These are phyloP conservation scores for Candida labiduridarum DNA, from an alignment of 1,139 yeast genomes.

Conservation along the genomic window DNA sequence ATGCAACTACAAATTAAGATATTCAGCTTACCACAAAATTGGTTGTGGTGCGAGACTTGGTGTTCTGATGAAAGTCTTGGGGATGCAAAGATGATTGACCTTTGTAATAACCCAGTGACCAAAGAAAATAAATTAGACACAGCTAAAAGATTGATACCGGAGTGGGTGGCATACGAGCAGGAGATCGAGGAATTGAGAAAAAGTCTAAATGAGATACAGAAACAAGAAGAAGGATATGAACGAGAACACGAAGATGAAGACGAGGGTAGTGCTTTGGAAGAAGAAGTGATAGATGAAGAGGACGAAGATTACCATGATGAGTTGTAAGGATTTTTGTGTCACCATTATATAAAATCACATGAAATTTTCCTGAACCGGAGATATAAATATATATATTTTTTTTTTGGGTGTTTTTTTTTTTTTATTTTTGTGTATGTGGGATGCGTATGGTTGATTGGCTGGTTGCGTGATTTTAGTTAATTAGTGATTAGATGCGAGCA, in stretches of 20 bases:
- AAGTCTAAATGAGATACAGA: neutral
- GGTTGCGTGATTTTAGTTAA: no score
- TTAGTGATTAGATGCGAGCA: neutral
- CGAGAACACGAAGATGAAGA: constrained; percentile 2
- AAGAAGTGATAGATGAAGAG: constrained; percentile 6
- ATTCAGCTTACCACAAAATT: constrained; percentile 73
- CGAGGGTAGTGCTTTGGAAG: constrained; percentile 1
- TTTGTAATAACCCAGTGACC: constrained; percentile 81
- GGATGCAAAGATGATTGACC: constrained; percentile 75
- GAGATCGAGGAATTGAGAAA: constrained; percentile 33
- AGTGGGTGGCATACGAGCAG: constrained; percentile 69
- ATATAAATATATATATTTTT: neutral
- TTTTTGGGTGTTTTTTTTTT: neutral
- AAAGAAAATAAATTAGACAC: constrained; percentile 75
- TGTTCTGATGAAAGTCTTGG: constrained; percentile 65
- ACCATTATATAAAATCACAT: neutral
- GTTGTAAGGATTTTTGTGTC: constrained; percentile 5
- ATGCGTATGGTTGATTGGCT: no score
- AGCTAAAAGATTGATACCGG: constrained; percentile 76
- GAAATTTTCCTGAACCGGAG: neutral
- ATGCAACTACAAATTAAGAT: constrained; percentile 70
- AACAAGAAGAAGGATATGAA: neutral
- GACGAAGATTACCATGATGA: constrained; percentile 13
- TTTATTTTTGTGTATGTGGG: neutral
- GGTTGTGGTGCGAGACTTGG: constrained; percentile 97